phyloP scores from a whole-genome alignment of 257 asterid genomes.

The Eustoma russellianum region DNA sequence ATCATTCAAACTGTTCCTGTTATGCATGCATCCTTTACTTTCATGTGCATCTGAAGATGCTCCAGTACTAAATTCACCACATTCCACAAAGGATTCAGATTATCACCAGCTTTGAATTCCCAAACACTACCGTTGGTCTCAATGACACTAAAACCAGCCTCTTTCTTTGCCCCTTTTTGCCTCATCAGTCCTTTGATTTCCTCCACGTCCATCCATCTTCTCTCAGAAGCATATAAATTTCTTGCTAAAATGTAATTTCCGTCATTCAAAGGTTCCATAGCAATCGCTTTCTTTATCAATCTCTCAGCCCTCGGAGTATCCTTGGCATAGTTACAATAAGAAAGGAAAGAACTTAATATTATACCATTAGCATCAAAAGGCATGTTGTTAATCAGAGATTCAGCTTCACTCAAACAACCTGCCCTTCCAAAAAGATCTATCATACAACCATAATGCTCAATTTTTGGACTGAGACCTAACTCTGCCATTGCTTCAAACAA shows the following conservation, averaged over 20 bases:
- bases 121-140: conserved; percentile 48
- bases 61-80: conserved; percentile 33
- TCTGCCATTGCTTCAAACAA: conserved; percentile 65
- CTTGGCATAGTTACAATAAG: conserved; percentile 74
- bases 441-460: conserved; percentile 84
- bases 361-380: conserved; percentile 87
- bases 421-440: conserved; percentile 85
- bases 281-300: conserved; percentile 48
- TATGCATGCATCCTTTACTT: conserved; percentile 22
- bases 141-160: conserved; percentile 67
- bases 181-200: conserved; percentile 55
- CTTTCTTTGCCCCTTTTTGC: conserved; percentile 64
- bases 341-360: conserved; percentile 72
- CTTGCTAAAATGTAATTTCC: conserved; percentile 78
- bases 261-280: conserved; percentile 67
- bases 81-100: conserved; percentile 33
- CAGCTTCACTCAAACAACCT: conserved; percentile 80
- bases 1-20: conserved; percentile 12
- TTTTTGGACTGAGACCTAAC: conserved; percentile 35
- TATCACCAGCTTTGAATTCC: conserved; percentile 70
- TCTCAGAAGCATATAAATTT: conserved; percentile 80
- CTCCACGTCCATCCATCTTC: conserved; percentile 83
- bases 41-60: conserved; percentile 55
- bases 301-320: conserved; percentile 74
- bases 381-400: conserved; percentile 58